Conservation (phyloP, 208 protist species). For the Leishmania mexicana region DNA sequence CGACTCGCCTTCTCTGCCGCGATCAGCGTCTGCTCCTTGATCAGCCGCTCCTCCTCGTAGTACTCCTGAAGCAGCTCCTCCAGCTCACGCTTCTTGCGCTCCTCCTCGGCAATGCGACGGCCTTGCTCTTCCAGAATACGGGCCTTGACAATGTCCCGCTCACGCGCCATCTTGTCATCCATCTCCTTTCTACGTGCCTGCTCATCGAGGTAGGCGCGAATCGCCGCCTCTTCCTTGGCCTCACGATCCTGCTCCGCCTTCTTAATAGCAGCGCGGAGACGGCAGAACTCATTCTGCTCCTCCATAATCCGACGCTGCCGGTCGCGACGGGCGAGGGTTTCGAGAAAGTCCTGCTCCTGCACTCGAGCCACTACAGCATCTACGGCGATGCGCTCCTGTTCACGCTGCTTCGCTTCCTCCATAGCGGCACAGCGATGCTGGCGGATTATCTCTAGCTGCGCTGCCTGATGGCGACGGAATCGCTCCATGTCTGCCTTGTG, state of each 20-base stretch:
- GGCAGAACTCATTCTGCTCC: constrained; percentile 84
- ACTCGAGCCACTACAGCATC: constrained; percentile 86
- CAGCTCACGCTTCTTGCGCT: constrained; percentile 82
- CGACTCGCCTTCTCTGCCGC: constrained; percentile 70
- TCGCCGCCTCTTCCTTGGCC: constrained; percentile 81
- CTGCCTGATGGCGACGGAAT: constrained; percentile 75
- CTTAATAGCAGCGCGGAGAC: constrained; percentile 72
- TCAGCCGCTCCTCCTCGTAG: constrained; percentile 87
- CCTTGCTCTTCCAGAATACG: constrained; percentile 86
- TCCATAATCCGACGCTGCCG: constrained; percentile 77
- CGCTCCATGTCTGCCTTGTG: constrained; percentile 60
- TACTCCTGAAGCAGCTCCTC: constrained; percentile 89
- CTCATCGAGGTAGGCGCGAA: constrained; percentile 79
- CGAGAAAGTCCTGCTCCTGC: constrained; percentile 85
- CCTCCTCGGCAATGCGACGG: constrained; percentile 79
- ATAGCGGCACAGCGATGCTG: constrained; percentile 53
- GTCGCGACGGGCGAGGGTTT: constrained; percentile 64
- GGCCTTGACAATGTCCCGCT: constrained; percentile 78
- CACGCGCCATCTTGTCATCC: constrained; percentile 66
- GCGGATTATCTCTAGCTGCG: constrained; percentile 81
- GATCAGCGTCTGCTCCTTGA: constrained; percentile 72
- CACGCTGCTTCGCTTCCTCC: constrained; percentile 61
- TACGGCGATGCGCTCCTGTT: constrained; percentile 87
- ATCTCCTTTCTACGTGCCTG: constrained; percentile 71
- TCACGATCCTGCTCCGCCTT: constrained; percentile 74